Evolutionary conservation across 352 stramenopile genomes (phyloP).

Genomic region (Globisporangium polare): DNA sequence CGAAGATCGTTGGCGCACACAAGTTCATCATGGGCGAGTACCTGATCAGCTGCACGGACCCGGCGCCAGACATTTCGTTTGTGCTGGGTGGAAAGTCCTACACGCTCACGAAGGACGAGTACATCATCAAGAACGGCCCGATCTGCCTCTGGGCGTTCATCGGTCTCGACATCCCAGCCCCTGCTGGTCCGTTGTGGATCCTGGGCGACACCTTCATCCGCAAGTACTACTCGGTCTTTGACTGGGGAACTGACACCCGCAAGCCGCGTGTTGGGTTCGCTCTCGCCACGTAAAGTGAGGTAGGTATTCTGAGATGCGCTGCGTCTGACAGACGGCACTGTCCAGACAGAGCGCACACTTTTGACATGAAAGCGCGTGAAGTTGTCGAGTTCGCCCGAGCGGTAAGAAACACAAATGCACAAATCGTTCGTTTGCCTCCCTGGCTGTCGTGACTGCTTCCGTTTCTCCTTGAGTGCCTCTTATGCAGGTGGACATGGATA

Average conservation of each 20-base stretch:
- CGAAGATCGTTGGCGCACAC: conserved; percentile 52
- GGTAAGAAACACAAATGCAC: too few species aligned
- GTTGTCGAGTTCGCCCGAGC: too few species aligned
- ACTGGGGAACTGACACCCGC: conserved; percentile 53
- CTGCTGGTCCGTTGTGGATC: conserved; percentile 7
- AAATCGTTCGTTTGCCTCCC: too few species aligned
- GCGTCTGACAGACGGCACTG: too few species aligned
- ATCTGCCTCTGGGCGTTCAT: conserved; percentile 18
- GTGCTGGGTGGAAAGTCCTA: conserved; percentile 84
- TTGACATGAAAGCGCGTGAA: too few species aligned
- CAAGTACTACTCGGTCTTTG: conserved; percentile 92
- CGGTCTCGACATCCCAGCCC: conserved; percentile 9
- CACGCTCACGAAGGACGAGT: conserved; percentile 83
- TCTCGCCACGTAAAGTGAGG: conserved; percentile 26
- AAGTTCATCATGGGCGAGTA: conserved; percentile 90
- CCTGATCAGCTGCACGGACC: conserved; percentile 86
- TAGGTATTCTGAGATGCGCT: conserved; percentile 81
- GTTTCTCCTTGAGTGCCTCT: too few species aligned
- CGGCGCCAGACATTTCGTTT: conserved; percentile 87
- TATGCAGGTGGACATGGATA: too few species aligned
- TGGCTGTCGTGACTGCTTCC: too few species aligned
- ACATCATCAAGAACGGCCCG: conserved; percentile 76
- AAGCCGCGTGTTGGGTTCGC: conserved; percentile 80
- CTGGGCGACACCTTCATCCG: conserved; percentile 93
- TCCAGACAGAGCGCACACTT: too few species aligned